A percentile compares a stretch with the other conserved stretches of the same genome.
Conservation (phyloP, 208 protist species). For the Trypanosoma rangeli region DNA sequence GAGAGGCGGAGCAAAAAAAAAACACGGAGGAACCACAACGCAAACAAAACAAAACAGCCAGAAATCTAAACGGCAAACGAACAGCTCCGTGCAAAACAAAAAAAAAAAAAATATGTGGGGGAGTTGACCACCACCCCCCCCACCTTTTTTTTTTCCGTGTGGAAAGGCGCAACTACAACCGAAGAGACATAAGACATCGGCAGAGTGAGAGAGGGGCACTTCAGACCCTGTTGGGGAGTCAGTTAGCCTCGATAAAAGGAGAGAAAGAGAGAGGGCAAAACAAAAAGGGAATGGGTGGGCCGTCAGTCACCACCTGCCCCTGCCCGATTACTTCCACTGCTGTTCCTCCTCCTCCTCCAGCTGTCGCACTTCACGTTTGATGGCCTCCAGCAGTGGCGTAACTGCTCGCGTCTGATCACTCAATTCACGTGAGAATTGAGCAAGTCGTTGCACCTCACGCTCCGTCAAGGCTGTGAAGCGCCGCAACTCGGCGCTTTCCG, state of each 20-base stretch:
- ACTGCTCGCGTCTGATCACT: slow-evolving; percentile 12
- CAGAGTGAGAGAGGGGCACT: no score
- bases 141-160: no score
- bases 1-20: slow-evolving; percentile 8
- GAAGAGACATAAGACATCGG: no score
- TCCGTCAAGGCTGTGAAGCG: background rate
- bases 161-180: no score
- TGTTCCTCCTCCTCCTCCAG: slow-evolving; percentile 5
- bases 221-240: no score
- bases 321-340: background rate
- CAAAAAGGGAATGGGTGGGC: slow-evolving; percentile 15
- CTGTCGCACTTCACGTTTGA: slow-evolving; percentile 14
- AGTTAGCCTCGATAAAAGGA: background rate
- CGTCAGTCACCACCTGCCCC: slow-evolving; percentile 4
- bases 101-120: no score
- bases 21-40: slow-evolving; percentile 1
- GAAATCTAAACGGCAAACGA: no score
- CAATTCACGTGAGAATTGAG: slow-evolving; percentile 5
- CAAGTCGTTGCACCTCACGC: slow-evolving; percentile 3
- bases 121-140: no score
- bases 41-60: no score
- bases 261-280: slow-evolving; percentile 20
- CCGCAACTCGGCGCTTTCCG: slow-evolving; percentile 15
- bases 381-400: slow-evolving; percentile 10
- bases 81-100: no score